A percentile compares a stretch with the other conserved stretches of the same genome.
These are phyloP conservation scores for Amaranthus tricolor DNA, from an alignment of 179 eudicot species.

Conservation along the genomic window DNA sequence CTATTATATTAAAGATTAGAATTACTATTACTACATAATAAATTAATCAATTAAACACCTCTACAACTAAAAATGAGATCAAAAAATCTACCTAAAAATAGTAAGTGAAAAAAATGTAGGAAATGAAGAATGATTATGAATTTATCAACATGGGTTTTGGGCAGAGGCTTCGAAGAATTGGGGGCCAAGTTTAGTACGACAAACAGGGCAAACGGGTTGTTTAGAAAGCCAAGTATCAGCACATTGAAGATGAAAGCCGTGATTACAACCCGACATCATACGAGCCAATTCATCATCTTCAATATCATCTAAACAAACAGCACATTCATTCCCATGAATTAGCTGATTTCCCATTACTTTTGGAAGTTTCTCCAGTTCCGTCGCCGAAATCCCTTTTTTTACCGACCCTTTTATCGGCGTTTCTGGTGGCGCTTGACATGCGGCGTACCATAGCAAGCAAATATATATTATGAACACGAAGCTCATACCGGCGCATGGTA, in stretches of 20 bases:
- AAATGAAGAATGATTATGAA: not conserved
- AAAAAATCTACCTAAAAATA: not conserved
- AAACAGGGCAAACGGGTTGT: slow-evolving; percentile 69
- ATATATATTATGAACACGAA: slow-evolving; percentile 68
- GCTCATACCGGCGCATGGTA: slow-evolving; percentile 84
- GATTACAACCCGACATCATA: slow-evolving; percentile 78
- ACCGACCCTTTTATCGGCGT: slow-evolving; percentile 26
- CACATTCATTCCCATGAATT: slow-evolving; percentile 56
- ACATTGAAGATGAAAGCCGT: slow-evolving; percentile 68
- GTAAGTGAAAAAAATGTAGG: not conserved
- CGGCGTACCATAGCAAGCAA: slow-evolving; percentile 65
- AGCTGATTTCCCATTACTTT: slow-evolving; percentile 49
- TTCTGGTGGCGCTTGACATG: slow-evolving; percentile 16
- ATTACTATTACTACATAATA: slow-evolving; percentile 5
- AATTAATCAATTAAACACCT: slow-evolving; percentile 17
- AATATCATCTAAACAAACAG: slow-evolving; percentile 73
- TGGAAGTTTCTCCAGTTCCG: slow-evolving; percentile 61
- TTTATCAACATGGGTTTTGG: slow-evolving; percentile 43
- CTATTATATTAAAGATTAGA: no score
- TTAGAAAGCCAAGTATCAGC: slow-evolving; percentile 71
- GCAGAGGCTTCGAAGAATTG: slow-evolving; percentile 35
- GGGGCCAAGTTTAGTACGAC: slow-evolving; percentile 55
- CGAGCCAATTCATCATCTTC: slow-evolving; percentile 55
- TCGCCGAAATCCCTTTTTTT: slow-evolving; percentile 45
- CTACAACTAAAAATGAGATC: not conserved